A percentile compares a stretch with the other conserved stretches of the same genome.
These are phyloP conservation scores for Anethum foeniculum DNA, from an alignment of 140 eudicot genomes.

Conservation along the genomic window DNA sequence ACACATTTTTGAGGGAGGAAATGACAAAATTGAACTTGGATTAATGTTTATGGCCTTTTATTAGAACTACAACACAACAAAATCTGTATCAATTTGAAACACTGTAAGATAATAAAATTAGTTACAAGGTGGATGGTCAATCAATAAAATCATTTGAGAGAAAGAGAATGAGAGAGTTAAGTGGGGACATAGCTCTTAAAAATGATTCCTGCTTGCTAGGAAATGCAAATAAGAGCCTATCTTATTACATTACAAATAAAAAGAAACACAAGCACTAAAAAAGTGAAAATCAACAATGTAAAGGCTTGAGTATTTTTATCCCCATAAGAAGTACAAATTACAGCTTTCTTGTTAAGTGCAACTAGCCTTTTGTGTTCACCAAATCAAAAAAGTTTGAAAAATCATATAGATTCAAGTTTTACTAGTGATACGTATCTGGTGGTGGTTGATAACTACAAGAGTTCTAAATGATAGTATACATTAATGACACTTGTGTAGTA, in stretches of 20 bases:
- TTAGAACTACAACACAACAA: background rate
- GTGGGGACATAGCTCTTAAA: background rate
- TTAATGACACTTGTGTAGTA: background rate
- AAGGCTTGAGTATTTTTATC: background rate
- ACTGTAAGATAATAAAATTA: background rate
- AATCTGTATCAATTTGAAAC: background rate
- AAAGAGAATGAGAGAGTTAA: background rate
- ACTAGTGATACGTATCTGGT: background rate
- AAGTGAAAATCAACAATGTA: background rate
- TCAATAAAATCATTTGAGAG: background rate
- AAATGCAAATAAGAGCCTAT: slow-evolving; percentile 8
- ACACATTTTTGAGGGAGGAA: background rate
- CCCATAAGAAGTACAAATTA: background rate
- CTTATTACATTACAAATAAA: background rate
- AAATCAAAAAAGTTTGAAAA: background rate
- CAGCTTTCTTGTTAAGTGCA: background rate
- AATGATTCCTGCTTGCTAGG: background rate
- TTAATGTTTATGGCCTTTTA: background rate
- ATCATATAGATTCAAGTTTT: no score
- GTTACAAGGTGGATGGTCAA: background rate
- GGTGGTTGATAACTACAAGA: background rate
- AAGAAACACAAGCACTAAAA: background rate
- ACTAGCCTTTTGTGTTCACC: background rate
- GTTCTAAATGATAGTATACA: background rate
- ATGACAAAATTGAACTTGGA: background rate